Evolutionary conservation across 2,329 filamentous ascomycete species (phyloP).

Genomic region (Fusarium poae): DNA sequence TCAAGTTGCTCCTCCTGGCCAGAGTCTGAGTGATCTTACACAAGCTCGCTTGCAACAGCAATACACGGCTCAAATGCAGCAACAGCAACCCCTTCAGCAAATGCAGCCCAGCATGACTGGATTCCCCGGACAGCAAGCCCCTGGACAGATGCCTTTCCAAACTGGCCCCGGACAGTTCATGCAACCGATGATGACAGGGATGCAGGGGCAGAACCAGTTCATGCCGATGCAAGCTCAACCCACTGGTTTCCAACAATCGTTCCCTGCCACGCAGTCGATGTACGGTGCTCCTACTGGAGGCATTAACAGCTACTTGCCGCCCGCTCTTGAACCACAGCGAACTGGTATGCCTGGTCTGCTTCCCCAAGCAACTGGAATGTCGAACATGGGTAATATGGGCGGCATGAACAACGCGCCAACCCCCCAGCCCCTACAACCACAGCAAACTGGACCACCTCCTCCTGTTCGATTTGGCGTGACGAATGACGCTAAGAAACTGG

Average conservation of each 20-base stretch:
- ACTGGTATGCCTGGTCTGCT: constrained; percentile 65
- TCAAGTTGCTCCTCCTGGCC: constrained; percentile 77
- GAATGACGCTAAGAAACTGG: constrained; percentile 78
- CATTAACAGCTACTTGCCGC: constrained; percentile 70
- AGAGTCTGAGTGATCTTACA: constrained; percentile 80
- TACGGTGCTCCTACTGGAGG: constrained; percentile 60
- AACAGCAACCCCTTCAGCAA: constrained; percentile 55
- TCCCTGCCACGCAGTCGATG: constrained; percentile 62
- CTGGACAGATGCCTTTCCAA: constrained; percentile 57
- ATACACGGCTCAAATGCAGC: constrained; percentile 63
- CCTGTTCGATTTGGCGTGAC: constrained; percentile 89
- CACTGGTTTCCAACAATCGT: constrained; percentile 69
- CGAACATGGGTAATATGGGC: constrained; percentile 55
- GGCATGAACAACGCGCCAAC: constrained; percentile 61
- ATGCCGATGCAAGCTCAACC: constrained; percentile 69
- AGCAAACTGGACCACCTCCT: constrained; percentile 77
- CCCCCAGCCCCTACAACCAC: constrained; percentile 61
- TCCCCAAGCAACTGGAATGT: constrained; percentile 60
- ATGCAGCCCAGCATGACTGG: constrained; percentile 57
- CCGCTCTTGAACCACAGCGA: constrained; percentile 70
- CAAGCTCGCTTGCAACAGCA: constrained; percentile 75
- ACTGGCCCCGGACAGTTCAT: constrained; percentile 56
- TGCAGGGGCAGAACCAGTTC: constrained; percentile 58
- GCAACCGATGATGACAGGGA: constrained; percentile 65
- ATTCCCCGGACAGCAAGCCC: constrained; percentile 53